phyloP scores from a whole-genome alignment of 495 filamentous ascomycete genomes.

The Xylaria flabelliformis region DNA sequence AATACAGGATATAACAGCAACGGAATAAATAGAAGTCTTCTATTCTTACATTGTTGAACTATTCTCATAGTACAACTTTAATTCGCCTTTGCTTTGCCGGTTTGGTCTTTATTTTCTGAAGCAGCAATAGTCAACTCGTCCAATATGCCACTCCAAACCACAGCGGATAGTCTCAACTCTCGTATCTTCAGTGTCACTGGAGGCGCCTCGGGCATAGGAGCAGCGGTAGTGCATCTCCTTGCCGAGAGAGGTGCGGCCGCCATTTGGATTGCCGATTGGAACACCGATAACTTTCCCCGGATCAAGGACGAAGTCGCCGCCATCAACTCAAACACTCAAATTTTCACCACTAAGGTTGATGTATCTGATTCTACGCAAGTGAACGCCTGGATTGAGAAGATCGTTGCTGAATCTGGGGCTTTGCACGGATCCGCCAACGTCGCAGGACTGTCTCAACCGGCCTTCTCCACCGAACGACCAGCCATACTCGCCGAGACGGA shows the following conservation, averaged over 20 bases:
- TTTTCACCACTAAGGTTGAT: neutral
- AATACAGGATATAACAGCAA: neutral
- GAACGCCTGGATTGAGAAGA: neutral
- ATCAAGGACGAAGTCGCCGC: neutral
- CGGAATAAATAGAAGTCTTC: neutral
- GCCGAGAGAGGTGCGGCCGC: neutral
- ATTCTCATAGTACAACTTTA: neutral
- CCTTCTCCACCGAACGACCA: neutral
- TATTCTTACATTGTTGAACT: neutral
- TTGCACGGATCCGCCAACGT: slow-evolving; percentile 3
- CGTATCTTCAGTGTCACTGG: neutral
- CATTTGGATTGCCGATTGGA: slow-evolving; percentile 5
- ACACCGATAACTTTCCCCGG: neutral
- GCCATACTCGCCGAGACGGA: slow-evolving; percentile 1
- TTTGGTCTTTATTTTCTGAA: neutral
- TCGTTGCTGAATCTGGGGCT: neutral
- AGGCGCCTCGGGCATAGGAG: neutral
- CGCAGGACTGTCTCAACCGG: neutral
- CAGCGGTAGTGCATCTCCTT: slow-evolving; percentile 1
- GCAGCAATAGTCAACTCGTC: neutral
- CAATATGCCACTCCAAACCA: neutral
- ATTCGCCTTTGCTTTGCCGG: neutral
- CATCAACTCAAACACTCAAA: neutral
- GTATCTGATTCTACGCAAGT: neutral
- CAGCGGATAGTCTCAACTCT: neutral